Base-by-base conservation (phyloP, 371 early-diverging fungal species). In the Mortierella sp. region DNA sequence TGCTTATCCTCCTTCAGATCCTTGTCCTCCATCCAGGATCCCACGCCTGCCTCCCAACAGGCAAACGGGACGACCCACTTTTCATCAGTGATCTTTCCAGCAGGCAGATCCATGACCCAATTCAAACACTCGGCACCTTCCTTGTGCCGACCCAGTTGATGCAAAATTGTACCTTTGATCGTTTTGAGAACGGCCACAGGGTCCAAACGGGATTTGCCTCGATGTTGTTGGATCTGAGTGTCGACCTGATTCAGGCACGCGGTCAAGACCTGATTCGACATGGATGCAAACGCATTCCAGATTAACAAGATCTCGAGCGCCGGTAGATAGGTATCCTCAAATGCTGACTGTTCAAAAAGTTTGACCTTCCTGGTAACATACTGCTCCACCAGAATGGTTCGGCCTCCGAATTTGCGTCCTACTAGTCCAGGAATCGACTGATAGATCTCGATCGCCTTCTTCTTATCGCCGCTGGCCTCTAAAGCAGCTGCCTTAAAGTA, bases 21-120 rank as follows among this genome's bases (percentile, higher is more conserved):
- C 49, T 57, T 57, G 26, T 74, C 76, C 23, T 72, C 65, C 27
- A 78, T 70, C 87, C 86, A 87, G 28, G 80, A 80, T 4, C 83
- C 82, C 16, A 86, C 83, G 41, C 89, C 89, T 2, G 86, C 82
- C 64, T 89, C 89, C 85, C 88, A 89, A 63, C 82, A 87, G 21
- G 88, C 82, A 63, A 86, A 89, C 10, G 89, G 89, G 8, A 85
- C 78, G 10, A 87, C 67, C 87, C 87, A 89, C 39, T 82, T 84
- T 28, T 86, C 82, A 21, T 84, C 74, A 23, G 66, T 71, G 49
- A 86, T 82, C 54, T 81, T 82, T 28, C 78, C 47, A 2, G 70
- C 74, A 30, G 81, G 78, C 53, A 86, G 81, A 54, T 87, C 89
- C 54, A 87, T 61, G 24, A 89, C 83, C 89, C 89, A 89, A 46